Evolutionary conservation across 2,329 filamentous ascomycete genomes (phyloP), one percentile per base, ranked within the genome.

Genomic region (Fusarium sulawesiense): DNA sequence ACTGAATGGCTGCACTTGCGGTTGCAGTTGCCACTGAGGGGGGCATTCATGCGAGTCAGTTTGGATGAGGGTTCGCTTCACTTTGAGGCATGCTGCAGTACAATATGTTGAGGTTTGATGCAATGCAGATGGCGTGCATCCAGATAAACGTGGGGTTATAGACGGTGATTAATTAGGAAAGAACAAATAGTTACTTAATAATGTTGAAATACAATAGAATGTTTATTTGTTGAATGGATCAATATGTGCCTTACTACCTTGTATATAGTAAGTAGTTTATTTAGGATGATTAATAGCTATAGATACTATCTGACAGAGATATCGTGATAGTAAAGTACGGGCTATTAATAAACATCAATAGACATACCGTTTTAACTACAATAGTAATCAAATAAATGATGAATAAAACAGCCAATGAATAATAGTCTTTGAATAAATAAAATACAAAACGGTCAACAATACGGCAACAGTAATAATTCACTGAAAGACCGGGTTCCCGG

Each of bases 401-500:
- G n/a, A 41, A 45, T 23, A 34, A 23, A 55, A 16, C 20, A 64
- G 4, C 60, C 60, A 64, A 64, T 64, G n/a, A 60, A 62, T 48
- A 66, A 66, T 47, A 64, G 20, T 11, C 6, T 23, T 49, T 30
- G 2, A 49, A 37, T 49, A 60, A 61, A 45, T 25, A 27, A 45
- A 55, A 57, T 23, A 16, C 2, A 56, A 59, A 56, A 50, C 46
- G 55, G 60, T 53, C 29, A 44, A 45, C 20, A 12, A 37, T 37
- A 37, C 34, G 34, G 34, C 18, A n/a, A 37, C 18, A 20, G 14
- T 20, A 34, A 18, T 21, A 45, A 50, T 60, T 59, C 34, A 34
- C 49, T 14, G 8, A 53, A 21, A 53, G 62, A 69, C 72, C 72
- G 72, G 64, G 56, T 68, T 65, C 60, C 65, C 68, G 62, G 72